phyloP scores from a whole-genome alignment of 768 basidiomycete species.

The Termitomyces sp. region DNA sequence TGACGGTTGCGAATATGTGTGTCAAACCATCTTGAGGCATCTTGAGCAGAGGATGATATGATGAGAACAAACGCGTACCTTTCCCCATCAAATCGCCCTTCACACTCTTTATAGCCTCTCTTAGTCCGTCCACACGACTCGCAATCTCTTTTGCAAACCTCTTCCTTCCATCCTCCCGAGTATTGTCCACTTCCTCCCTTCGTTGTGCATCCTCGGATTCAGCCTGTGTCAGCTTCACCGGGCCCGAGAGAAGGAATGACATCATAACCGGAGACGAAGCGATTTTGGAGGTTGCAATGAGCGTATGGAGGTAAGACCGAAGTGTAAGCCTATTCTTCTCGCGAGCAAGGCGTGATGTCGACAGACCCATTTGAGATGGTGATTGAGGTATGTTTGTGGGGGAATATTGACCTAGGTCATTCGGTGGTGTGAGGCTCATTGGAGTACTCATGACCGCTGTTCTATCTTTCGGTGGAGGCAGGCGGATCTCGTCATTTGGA shows the following conservation, averaged over 20 bases:
- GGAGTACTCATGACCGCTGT: constrained; percentile 59
- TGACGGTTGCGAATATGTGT: constrained; percentile 84
- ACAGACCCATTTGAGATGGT: constrained; percentile 17
- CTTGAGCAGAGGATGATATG: neutral
- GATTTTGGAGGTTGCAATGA: constrained; percentile 68
- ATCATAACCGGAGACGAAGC: constrained; percentile 81
- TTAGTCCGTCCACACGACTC: constrained; percentile 76
- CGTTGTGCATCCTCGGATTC: constrained; percentile 75
- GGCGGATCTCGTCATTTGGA: constrained; percentile 73
- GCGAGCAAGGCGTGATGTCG: constrained; percentile 57
- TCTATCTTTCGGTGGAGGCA: constrained; percentile 88
- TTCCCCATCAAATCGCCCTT: constrained; percentile 92
- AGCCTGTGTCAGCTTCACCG: constrained; percentile 59
- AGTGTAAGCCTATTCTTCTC: constrained; percentile 96
- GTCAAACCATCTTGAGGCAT: constrained; percentile 69
- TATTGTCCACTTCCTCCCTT: constrained; percentile 84
- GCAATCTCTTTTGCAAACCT: constrained; percentile 86
- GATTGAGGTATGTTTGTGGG: constrained; percentile 9
- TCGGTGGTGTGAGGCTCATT: constrained; percentile 24
- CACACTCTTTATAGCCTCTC: constrained; percentile 79
- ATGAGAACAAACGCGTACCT: constrained; percentile 36
- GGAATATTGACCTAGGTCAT: constrained; percentile 2
- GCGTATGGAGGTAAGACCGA: constrained; percentile 82
- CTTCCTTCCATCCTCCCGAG: constrained; percentile 83
- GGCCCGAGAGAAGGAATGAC: constrained; percentile 79